phyloP scores from a whole-genome alignment of 805 yeast species.

The Zygosaccharomyces bailii region DNA sequence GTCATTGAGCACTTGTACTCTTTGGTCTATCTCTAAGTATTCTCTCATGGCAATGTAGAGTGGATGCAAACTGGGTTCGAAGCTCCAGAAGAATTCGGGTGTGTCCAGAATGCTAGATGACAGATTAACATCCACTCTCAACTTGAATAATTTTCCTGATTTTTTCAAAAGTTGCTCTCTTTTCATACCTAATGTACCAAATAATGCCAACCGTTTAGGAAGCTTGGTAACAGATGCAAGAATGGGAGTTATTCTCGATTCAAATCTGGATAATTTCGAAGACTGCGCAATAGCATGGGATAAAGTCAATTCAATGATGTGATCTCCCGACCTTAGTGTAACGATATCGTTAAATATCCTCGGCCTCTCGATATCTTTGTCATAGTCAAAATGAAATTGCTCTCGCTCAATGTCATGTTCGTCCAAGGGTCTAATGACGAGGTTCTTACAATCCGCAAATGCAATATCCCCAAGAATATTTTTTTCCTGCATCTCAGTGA shows the following conservation, averaged over 20 bases:
- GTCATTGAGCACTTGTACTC: constrained; percentile 91
- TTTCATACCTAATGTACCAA: constrained; percentile 81
- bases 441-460: constrained; percentile 46
- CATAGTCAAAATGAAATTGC: constrained; percentile 52
- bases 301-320: constrained; percentile 84
- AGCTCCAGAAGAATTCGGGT: constrained; percentile 95
- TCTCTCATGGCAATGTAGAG: constrained; percentile 85
- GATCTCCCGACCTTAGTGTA: constrained; percentile 86
- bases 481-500: constrained; percentile 87
- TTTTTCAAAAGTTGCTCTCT: constrained; percentile 82
- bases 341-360: constrained; percentile 92
- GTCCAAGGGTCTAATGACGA: constrained; percentile 68
- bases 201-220: constrained; percentile 84
- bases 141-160: constrained; percentile 84
- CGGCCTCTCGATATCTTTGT: constrained; percentile 57
- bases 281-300: constrained; percentile 97
- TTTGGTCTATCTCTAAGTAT: constrained; percentile 88
- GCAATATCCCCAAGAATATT: constrained; percentile 87
- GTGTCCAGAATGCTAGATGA: constrained; percentile 89
- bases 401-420: constrained; percentile 93
- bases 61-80: constrained; percentile 93
- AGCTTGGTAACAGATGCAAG: constrained; percentile 81
- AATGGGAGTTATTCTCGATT: constrained; percentile 82
- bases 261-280: constrained; percentile 86
- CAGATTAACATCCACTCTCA: constrained; percentile 89